phyloP scores from a whole-genome alignment of 139 green algal species.

The Penium margaritaceum region DNA sequence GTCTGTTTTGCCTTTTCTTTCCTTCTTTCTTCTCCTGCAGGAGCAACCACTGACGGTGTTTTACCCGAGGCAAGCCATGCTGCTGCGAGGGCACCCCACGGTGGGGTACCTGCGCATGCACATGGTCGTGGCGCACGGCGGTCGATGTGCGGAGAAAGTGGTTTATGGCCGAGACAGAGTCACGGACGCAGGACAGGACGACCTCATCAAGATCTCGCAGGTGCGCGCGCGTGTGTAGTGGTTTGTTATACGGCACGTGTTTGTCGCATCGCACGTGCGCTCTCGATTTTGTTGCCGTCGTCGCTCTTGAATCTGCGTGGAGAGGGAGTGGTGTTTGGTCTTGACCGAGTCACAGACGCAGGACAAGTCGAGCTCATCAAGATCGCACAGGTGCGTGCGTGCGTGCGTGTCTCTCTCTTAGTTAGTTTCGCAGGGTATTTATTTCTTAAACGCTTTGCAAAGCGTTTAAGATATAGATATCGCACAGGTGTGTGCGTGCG shows the following conservation, averaged over 20 bases:
- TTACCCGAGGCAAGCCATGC: constrained; percentile 29
- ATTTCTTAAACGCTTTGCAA: no score
- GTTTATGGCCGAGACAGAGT: constrained; percentile 22
- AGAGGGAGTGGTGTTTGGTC: constrained; percentile 19
- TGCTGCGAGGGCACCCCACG: constrained; percentile 4
- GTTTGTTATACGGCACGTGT: no score
- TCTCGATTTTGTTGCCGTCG: no score
- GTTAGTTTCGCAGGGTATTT: no score
- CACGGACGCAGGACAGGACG: constrained; percentile 26
- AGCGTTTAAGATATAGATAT: no score
- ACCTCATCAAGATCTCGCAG: constrained; percentile 9
- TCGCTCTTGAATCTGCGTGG: no score
- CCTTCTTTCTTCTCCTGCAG: no score
- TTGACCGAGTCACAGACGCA: constrained; percentile 20
- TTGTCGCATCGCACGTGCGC: no score
- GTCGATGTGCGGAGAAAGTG: constrained; percentile 23
- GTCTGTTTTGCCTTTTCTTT: no score
- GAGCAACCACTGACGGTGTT: constrained; percentile 29
- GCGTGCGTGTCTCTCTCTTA: no score
- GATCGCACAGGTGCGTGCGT: background rate
- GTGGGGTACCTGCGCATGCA: constrained; percentile 34
- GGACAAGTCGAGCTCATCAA: constrained; percentile 9
- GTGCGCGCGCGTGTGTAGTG: no score
- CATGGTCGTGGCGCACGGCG: constrained; percentile 32
- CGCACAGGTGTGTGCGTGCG: no score